A percentile compares a stretch with the other conserved stretches of the same genome.
These are phyloP conservation scores for Solanum tacnaense DNA, from an alignment of 257 asterid species.

Conservation along the genomic window DNA sequence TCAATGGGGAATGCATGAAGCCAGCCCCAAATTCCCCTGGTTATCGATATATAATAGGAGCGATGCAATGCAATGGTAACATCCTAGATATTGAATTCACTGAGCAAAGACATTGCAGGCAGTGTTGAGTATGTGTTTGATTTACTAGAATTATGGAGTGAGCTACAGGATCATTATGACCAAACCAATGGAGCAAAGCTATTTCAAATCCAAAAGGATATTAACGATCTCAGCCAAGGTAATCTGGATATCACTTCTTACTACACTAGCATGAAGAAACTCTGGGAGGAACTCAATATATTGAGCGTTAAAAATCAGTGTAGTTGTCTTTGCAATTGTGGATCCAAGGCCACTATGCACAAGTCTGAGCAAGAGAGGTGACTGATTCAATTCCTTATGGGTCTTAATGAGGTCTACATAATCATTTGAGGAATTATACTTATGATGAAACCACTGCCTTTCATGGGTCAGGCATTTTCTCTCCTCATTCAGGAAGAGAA, in stretches of 20 bases:
- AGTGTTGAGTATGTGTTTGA: neutral
- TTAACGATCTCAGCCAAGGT: neutral
- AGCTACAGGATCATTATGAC: neutral
- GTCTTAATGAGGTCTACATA: neutral
- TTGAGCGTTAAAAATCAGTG: neutral
- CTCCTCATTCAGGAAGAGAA: neutral
- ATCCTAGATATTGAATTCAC: neutral
- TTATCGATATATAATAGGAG: neutral
- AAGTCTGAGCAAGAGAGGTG: too few relatives aligned
- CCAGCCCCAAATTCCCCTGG: neutral
- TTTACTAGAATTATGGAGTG: neutral
- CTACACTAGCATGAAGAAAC: neutral
- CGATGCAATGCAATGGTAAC: neutral
- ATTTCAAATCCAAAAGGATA: neutral
- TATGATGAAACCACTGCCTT: neutral
- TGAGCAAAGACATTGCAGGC: too few relatives aligned
- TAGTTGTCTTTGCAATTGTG: neutral
- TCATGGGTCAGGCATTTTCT: neutral
- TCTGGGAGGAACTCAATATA: neutral
- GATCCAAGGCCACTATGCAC: neutral
- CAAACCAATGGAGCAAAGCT: neutral
- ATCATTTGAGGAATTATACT: too few relatives aligned
- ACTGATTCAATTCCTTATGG: too few relatives aligned
- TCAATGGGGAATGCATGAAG: neutral
- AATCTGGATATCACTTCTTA: neutral